A percentile compares a stretch with the other conserved stretches of the same genome.
Conservation (phyloP, 805 yeast species). For the Pichia cabralensis region DNA sequence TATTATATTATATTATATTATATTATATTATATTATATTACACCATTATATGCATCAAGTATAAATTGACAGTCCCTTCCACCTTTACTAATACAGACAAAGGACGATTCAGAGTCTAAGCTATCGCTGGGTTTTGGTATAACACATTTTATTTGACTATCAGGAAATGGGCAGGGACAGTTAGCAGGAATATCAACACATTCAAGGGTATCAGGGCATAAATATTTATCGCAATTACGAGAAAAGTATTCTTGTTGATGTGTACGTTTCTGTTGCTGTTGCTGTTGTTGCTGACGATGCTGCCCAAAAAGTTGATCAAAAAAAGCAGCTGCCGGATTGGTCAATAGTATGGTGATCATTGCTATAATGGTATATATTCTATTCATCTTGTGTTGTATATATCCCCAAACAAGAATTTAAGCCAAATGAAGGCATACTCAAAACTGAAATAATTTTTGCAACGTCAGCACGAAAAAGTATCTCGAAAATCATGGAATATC, state of each 20-base stretch:
- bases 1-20: no score
- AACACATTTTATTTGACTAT: constrained; percentile 71
- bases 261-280: constrained; percentile 27
- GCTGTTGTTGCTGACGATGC: constrained; percentile 18
- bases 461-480: no score
- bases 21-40: no score
- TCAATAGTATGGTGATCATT: no score
- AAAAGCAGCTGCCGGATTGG: constrained; percentile 8
- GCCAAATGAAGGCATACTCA: no score
- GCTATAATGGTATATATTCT: no score
- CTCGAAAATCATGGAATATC: no score
- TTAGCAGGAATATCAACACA: constrained; percentile 64
- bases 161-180: constrained; percentile 89
- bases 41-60: constrained; percentile 54
- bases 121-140: constrained; percentile 40
- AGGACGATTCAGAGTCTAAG: constrained; percentile 24
- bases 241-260: constrained; percentile 19
- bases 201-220: constrained; percentile 74
- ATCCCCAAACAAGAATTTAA: no score
- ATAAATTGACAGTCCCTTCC: constrained; percentile 85
- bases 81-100: constrained; percentile 74
- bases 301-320: constrained; percentile 18
- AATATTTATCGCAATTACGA: constrained; percentile 45
- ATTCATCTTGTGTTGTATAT: no score
- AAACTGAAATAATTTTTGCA: no score